phyloP scores from a whole-genome alignment of 2,329 filamentous ascomycete species.

The Bipolaris zeicola region DNA sequence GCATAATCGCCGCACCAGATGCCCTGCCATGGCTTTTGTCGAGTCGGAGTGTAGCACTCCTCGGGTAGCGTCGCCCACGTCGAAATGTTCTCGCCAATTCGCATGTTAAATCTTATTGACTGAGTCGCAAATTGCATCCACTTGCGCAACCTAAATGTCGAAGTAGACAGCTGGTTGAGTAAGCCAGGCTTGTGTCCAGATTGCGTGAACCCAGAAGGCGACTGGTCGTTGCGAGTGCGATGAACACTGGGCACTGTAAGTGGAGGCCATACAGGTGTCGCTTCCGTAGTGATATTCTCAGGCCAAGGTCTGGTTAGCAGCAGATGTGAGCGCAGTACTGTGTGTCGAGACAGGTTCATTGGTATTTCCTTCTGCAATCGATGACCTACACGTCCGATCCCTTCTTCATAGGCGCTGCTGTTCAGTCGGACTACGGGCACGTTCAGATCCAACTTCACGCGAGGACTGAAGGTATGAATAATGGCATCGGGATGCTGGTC shows the following conservation, averaged over 20 bases:
- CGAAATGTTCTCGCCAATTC: constrained; percentile 59
- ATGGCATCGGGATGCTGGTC: constrained; percentile 67
- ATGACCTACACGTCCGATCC: constrained; percentile 30
- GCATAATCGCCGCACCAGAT: constrained; percentile 94
- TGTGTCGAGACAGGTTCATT: constrained; percentile 50
- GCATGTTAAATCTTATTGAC: constrained; percentile 41
- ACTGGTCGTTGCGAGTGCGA: constrained; percentile 59
- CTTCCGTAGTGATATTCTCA: constrained; percentile 47
- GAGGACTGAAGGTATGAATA: constrained; percentile 74
- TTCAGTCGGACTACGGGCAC: constrained; percentile 64
- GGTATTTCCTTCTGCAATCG: constrained; percentile 59
- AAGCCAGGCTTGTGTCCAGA: constrained; percentile 57
- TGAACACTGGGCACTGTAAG: constrained; percentile 67
- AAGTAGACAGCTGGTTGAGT: constrained; percentile 67
- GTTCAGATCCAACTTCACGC: constrained; percentile 73
- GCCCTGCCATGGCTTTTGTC: constrained; percentile 80
- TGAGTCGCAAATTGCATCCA: constrained; percentile 70
- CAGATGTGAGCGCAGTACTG: constrained; percentile 67
- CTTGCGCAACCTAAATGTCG: constrained; percentile 73
- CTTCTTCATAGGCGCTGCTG: constrained; percentile 30
- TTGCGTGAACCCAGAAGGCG: constrained; percentile 52
- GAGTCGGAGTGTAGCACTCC: constrained; percentile 77
- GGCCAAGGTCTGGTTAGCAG: constrained; percentile 64
- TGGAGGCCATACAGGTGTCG: constrained; percentile 72
- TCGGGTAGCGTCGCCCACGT: constrained; percentile 77